These are phyloP conservation scores for Dioszegia crocea DNA, from an alignment of 768 basidiomycete genomes.

Conservation along the genomic window DNA sequence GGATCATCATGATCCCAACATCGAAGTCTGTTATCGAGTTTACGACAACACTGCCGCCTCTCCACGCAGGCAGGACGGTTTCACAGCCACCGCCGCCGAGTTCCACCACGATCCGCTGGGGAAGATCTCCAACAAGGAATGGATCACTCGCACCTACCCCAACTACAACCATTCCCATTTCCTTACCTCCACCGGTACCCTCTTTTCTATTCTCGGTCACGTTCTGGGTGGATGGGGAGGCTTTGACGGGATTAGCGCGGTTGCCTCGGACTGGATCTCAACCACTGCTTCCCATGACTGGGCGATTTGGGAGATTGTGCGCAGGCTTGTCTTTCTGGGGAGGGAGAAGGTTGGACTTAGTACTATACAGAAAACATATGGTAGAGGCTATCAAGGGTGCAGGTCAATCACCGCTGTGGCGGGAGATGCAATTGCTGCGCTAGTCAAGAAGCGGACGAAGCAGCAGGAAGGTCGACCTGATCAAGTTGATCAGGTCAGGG, in stretches of 20 bases:
- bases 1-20: background rate
- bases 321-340: background rate
- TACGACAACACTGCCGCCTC: background rate
- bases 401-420: background rate
- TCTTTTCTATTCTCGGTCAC: background rate
- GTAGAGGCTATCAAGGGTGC: background rate
- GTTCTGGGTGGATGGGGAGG: background rate
- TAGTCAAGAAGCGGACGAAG: background rate
- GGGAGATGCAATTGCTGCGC: background rate
- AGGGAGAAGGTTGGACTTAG: background rate
- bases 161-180: too few relatives aligned
- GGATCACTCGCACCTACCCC: too few relatives aligned
- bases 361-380: background rate
- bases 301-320: constrained; percentile 10
- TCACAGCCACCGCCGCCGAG: background rate
- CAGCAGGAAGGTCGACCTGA: too few relatives aligned
- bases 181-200: background rate
- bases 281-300: constrained; percentile 3
- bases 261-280: constrained; percentile 2
- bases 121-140: too few relatives aligned
- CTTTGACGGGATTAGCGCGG: background rate
- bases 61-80: background rate
- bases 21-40: background rate
- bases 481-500: background rate
- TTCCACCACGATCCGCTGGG: background rate